These are phyloP conservation scores for Yamadazyma sp. DNA, from an alignment of 1,139 yeast species.

Conservation along the genomic window DNA sequence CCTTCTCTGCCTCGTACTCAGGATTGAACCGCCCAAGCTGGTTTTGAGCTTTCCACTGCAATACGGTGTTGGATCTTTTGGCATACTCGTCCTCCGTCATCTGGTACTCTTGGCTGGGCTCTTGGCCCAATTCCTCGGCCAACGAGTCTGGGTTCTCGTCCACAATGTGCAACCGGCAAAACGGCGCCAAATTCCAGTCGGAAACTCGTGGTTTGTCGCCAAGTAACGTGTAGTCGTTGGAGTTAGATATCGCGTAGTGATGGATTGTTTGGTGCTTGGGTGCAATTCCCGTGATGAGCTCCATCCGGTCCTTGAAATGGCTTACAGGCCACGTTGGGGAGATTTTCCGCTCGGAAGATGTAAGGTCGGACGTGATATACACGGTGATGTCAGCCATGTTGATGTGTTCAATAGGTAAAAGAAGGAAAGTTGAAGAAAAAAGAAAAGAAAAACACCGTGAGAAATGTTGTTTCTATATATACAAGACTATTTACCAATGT, in stretches of 20 bases:
- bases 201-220: conserved; percentile 10
- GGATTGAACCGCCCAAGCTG: conserved; percentile 76
- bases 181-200: conserved; percentile 31
- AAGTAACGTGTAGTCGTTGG: conserved; percentile 12
- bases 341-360: conserved; percentile 70
- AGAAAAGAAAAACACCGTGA: neutral
- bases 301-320: conserved; percentile 59
- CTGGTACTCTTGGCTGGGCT: conserved; percentile 42
- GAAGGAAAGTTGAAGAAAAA: neutral
- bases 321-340: conserved; percentile 62
- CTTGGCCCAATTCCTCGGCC: conserved; percentile 37
- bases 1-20: conserved; percentile 29
- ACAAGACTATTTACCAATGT: conserved; percentile 26
- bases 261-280: conserved; percentile 57
- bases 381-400: conserved; percentile 51
- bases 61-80: conserved; percentile 58
- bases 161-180: conserved; percentile 51
- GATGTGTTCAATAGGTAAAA: neutral
- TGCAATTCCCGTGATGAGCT: conserved; percentile 76
- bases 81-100: conserved; percentile 71
- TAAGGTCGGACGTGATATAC: conserved; percentile 62
- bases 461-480: conserved; percentile 2
- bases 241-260: conserved; percentile 20
- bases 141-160: conserved; percentile 56
- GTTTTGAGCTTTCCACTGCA: conserved; percentile 71